phyloP scores from a whole-genome alignment of 805 yeast genomes.

The Barnettozyma vustinii region DNA sequence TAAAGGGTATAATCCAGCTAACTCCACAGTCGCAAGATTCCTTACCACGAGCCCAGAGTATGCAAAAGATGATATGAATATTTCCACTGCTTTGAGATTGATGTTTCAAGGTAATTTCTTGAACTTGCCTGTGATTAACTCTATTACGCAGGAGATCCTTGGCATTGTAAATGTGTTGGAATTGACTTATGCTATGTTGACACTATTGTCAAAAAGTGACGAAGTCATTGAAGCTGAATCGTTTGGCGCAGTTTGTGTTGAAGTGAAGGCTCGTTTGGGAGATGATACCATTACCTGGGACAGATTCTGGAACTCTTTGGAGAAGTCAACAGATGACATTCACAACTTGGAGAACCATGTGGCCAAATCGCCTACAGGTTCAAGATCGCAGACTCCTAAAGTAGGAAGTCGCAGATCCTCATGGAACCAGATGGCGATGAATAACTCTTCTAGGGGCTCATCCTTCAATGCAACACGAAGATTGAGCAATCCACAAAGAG shows the following conservation, averaged over 20 bases:
- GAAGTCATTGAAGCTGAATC: constrained; percentile 20
- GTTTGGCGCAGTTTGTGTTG: constrained; percentile 17
- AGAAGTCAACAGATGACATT: constrained; percentile 26
- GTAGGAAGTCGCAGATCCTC: constrained; percentile 18
- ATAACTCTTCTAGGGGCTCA: constrained; percentile 17
- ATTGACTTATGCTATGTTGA: constrained; percentile 36
- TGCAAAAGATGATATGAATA: constrained; percentile 34
- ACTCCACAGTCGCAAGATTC: constrained; percentile 36
- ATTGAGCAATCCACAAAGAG: constrained; percentile 8
- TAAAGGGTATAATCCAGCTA: constrained; percentile 29
- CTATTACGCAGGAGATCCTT: constrained; percentile 23
- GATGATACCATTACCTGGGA: constrained; percentile 27
- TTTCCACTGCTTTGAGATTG: constrained; percentile 38
- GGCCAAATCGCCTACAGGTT: constrained; percentile 18
- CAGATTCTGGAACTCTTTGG: constrained; percentile 29
- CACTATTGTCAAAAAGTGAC: constrained; percentile 28
- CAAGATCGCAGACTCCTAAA: constrained; percentile 22
- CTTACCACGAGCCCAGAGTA: constrained; percentile 43
- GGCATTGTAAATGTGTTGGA: constrained; percentile 41
- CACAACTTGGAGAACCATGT: constrained; percentile 22
- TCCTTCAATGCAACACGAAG: constrained; percentile 13
- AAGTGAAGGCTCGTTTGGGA: constrained; percentile 19
- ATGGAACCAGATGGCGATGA: constrained; percentile 13
- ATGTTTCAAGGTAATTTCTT: constrained; percentile 44
- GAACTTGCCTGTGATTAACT: constrained; percentile 37